Evolutionary conservation across 352 stramenopile genomes (phyloP).

Genomic region (Phytopythium litorale): DNA sequence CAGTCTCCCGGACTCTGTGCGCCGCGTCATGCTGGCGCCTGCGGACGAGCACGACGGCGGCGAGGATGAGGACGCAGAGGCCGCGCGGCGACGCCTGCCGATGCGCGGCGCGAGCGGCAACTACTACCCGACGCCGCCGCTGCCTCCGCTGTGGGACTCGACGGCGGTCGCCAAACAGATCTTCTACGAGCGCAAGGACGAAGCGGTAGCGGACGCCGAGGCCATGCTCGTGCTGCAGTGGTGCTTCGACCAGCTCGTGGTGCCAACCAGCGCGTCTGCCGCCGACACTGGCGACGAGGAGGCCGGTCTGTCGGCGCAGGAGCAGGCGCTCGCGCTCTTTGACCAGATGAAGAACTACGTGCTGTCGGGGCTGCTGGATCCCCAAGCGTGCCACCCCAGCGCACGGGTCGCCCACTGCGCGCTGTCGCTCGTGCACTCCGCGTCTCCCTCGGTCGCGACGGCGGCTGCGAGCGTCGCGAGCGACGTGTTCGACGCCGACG

Average conservation of each 20-base stretch:
- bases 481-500: constrained; percentile 32
- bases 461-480: constrained; percentile 10
- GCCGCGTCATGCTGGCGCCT: constrained; percentile 30
- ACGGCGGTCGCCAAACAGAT: constrained; percentile 68
- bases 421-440: constrained; percentile 7
- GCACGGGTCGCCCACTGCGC: constrained; percentile 27
- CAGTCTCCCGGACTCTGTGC: constrained; percentile 42
- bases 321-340: constrained; percentile 28
- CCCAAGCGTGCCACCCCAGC: constrained; percentile 28
- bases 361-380: constrained; percentile 36
- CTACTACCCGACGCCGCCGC: constrained; percentile 36
- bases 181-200: constrained; percentile 57
- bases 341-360: constrained; percentile 59
- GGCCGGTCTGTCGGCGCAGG: constrained; percentile 7
- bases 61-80: not conserved
- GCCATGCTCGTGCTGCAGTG: constrained; percentile 43
- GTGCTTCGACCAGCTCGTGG: constrained; percentile 51
- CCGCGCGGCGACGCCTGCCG: constrained; percentile 34
- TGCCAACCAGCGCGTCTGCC: not conserved
- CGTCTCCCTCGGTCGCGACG: not conserved
- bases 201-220: constrained; percentile 27
- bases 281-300: not conserved
- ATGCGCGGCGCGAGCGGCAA: constrained; percentile 50
- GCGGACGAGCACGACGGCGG: not conserved
- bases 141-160: constrained; percentile 58